Conservation (phyloP, 768 basidiomycete genomes). For the Leccinellum rugosiceps region DNA sequence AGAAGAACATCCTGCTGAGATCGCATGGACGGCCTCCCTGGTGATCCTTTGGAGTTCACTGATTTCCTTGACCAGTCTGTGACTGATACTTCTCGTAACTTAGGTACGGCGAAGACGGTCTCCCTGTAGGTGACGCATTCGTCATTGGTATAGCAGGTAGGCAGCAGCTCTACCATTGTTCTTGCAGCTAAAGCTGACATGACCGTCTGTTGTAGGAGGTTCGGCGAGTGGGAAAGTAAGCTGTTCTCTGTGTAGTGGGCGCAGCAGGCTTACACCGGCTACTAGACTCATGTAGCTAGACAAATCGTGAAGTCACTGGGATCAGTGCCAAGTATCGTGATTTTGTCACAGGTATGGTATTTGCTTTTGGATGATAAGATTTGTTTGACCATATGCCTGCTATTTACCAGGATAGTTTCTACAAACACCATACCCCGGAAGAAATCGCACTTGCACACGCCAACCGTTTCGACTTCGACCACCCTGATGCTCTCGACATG, state of each 20-base stretch:
- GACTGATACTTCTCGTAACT: conserved; percentile 4
- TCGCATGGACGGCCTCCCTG: conserved; percentile 87
- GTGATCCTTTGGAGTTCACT: conserved; percentile 36
- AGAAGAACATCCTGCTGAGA: conserved; percentile 74
- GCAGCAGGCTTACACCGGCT: conserved; percentile 1
- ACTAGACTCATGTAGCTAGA: conserved; percentile 79
- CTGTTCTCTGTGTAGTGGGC: neutral
- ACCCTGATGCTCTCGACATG: conserved; percentile 92
- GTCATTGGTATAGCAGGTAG: conserved; percentile 81
- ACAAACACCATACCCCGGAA: conserved; percentile 74
- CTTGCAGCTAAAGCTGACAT: neutral
- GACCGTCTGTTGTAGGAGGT: conserved; percentile 49
- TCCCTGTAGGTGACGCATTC: conserved; percentile 68
- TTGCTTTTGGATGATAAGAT: neutral
- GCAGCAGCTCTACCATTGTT: conserved; percentile 16
- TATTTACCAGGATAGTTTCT: conserved; percentile 81
- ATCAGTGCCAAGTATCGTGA: conserved; percentile 85
- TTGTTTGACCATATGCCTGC: neutral
- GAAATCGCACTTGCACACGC: conserved; percentile 81
- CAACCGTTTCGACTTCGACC: conserved; percentile 83
- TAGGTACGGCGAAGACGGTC: conserved; percentile 80
- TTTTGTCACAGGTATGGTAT: conserved; percentile 72
- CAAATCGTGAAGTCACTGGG: conserved; percentile 78
- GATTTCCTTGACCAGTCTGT: conserved; percentile 10
- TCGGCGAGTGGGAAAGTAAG: conserved; percentile 85